Conservation (phyloP, 2,329 filamentous ascomycete species). For the Stemphylium vesicarium region DNA sequence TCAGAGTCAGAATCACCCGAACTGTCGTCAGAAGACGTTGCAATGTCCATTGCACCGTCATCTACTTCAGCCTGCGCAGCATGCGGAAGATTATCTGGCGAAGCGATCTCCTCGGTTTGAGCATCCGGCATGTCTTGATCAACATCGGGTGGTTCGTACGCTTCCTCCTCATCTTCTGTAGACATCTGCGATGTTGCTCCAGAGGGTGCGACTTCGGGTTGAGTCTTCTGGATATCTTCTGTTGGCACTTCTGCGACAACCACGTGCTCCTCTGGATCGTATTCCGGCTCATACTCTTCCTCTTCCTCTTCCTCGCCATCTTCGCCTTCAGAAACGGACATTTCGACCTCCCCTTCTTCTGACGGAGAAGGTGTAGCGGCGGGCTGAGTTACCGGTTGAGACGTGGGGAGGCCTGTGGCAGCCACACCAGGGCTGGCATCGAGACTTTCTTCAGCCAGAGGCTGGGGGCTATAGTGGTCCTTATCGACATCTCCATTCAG, state of each 20-base stretch:
- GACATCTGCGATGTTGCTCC: constrained; percentile 20
- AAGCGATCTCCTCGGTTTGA: neutral
- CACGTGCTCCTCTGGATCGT: constrained; percentile 39
- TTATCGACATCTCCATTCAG: constrained; percentile 36
- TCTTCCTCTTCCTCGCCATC: constrained; percentile 37
- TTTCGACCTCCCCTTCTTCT: constrained; percentile 44
- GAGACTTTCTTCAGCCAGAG: constrained; percentile 7
- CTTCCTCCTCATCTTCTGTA: constrained; percentile 35
- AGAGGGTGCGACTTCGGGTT: constrained; percentile 12
- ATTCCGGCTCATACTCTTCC: constrained; percentile 27
- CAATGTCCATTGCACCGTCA: constrained; percentile 46
- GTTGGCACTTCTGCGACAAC: constrained; percentile 2
- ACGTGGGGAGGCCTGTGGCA: constrained; percentile 5
- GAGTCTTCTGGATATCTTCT: constrained; percentile 9
- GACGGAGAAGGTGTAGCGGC: constrained; percentile 24
- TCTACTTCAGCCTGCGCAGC: constrained; percentile 27
- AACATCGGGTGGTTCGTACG: constrained; percentile 42
- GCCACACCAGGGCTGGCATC: neutral
- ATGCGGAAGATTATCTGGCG: neutral
- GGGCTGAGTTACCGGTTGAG: neutral
- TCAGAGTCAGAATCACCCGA: constrained; percentile 32
- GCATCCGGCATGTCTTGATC: constrained; percentile 26
- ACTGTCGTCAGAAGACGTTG: constrained; percentile 34
- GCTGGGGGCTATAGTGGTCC: constrained; percentile 46
- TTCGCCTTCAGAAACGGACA: constrained; percentile 41